Evolutionary conservation across 495 filamentous ascomycete genomes (phyloP).

Genomic region (Daldinia vernicosa): DNA sequence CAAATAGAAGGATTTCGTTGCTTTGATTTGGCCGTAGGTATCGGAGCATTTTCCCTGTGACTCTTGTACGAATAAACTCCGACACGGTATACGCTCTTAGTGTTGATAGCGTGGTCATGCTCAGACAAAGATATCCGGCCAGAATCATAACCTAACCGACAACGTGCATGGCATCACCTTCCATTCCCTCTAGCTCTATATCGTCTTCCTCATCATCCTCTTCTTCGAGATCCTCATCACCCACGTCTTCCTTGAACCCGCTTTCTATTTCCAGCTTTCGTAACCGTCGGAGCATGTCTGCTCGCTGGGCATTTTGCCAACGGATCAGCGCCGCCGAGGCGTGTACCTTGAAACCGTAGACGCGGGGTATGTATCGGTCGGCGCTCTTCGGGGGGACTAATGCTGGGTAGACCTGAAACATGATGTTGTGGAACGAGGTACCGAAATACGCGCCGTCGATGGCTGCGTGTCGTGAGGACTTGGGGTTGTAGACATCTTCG

Average conservation of each 20-base stretch:
- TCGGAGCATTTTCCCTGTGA: not conserved
- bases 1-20: not conserved
- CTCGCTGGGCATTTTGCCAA: slow-evolving; percentile 85
- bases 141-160: slow-evolving; percentile 29
- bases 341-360: slow-evolving; percentile 96
- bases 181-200: slow-evolving; percentile 49
- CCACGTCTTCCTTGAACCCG: slow-evolving; percentile 63
- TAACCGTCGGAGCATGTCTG: slow-evolving; percentile 77
- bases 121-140: slow-evolving; percentile 1
- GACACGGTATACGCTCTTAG: not conserved
- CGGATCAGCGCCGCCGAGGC: slow-evolving; percentile 85
- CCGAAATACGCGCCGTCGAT: slow-evolving; percentile 99
- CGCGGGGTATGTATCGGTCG: slow-evolving; percentile 84
- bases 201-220: slow-evolving; percentile 60
- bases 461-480: slow-evolving; percentile 91
- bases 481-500: slow-evolving; percentile 99
- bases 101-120: not conserved
- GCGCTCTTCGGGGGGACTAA: slow-evolving; percentile 84
- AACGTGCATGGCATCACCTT: slow-evolving; percentile 47
- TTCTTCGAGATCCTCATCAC: slow-evolving; percentile 50
- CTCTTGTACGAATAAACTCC: not conserved
- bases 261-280: slow-evolving; percentile 67
- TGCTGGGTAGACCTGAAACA: slow-evolving; percentile 97
- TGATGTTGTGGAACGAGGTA: slow-evolving; percentile 96
- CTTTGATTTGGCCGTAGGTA: not conserved